Base-by-base conservation (phyloP, 352 stramenopile genomes). In the Globisporangium paroecandrum region DNA sequence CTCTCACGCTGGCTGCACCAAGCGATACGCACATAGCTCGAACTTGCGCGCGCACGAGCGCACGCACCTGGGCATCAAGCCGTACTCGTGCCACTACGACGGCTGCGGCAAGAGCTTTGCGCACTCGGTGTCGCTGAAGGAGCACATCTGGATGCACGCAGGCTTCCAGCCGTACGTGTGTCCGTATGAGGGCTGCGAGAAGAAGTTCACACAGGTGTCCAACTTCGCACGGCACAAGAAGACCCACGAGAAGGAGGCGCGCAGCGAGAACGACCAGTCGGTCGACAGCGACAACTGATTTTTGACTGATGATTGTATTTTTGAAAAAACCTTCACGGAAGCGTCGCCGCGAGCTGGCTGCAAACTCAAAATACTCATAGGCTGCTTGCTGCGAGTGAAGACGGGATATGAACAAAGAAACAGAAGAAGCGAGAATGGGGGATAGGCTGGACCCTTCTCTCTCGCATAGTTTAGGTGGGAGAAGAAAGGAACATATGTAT, bases 101-200 rank as follows among this genome's bases (percentile, higher is more conserved):
- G 89, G 85, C 25, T 98, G 91, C 49, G 87, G 87, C 65, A 97
- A 96, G 78, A 90, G 77, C 41, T 98, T 98, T 61, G 89, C 89
- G 15, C 89, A 97, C 74, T 96, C 85, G 25, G 91, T 94, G 49
- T 97, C 93, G 58, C 75, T 98, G 18, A 97, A 94, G 65, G 93
- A 97, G 68, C 91, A 98, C 75, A 96, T 97, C 47, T 94, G 90
- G 82, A 96, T 95, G 77, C 91, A 98, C 68, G 89, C 86, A 0
- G 89, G 88, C 32, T 90, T 96, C 70, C 89, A 97, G 73, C 91
- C 91, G 27, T 97, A 96, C 73, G 85, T 95, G 65, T 98, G 91
- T 87, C 90, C 86, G 32, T 96, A 91, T 53, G 82, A 91, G 62
- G 89, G 84, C 53, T 98, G 91, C 60, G 79, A 90, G 65, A 97